Percentiles rank a stretch among this genome's conserved stretches.
Conservation (phyloP, 2,329 filamentous ascomycete species). For the Ascochyta koolunga region DNA sequence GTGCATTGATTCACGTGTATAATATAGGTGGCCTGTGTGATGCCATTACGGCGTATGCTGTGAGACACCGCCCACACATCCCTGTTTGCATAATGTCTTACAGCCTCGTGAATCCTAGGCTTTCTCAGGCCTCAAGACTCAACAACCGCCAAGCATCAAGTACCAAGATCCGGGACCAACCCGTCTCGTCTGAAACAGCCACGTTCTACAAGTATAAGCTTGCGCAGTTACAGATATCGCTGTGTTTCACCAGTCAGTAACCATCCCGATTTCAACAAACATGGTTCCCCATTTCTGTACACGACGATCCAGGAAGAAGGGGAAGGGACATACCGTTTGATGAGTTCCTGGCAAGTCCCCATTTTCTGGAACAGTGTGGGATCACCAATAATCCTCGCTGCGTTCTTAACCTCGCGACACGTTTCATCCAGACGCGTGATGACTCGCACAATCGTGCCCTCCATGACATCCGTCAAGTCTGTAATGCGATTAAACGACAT, state of each 20-base stretch:
- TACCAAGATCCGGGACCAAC: conserved; percentile 2
- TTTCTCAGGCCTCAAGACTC: conserved; percentile 1
- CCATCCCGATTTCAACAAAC: conserved; percentile 9
- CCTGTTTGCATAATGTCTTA: conserved; percentile 11
- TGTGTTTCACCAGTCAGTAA: conserved; percentile 37
- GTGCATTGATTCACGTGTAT: conserved; percentile 8
- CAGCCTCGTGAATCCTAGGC: conserved; percentile 1
- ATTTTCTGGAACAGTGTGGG: conserved; percentile 94
- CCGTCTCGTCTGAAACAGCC: conserved; percentile 11
- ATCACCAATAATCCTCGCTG: conserved; percentile 92
- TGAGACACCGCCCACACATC: conserved; percentile 6
- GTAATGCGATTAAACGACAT: conserved; percentile 99
- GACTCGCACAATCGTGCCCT: conserved; percentile 94
- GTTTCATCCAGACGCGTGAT: conserved; percentile 95
- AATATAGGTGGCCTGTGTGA: background rate
- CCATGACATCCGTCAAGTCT: conserved; percentile 91
- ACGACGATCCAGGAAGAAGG: background rate
- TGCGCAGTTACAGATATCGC: conserved; percentile 50
- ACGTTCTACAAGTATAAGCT: conserved; percentile 46
- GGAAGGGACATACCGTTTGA: conserved; percentile 80
- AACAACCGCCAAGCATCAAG: background rate
- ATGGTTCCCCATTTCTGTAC: conserved; percentile 4
- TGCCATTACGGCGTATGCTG: background rate
- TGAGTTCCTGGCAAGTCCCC: conserved; percentile 96
- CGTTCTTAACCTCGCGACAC: conserved; percentile 96